Evolutionary conservation across 306 rosid genomes (phyloP).

Genomic region (Cercis canadensis): DNA sequence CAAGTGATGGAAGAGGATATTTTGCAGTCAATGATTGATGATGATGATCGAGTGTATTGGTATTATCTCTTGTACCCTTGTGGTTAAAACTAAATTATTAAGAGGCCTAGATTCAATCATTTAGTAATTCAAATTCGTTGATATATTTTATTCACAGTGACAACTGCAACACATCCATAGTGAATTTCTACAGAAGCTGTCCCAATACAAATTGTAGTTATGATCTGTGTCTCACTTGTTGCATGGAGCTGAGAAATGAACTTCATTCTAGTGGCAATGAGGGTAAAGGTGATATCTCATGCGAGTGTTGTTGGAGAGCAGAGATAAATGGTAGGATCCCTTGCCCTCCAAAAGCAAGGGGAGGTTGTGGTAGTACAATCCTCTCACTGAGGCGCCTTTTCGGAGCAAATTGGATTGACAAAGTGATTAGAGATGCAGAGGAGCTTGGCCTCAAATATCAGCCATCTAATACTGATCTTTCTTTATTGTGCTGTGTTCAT

Average conservation of each 20-base stretch:
- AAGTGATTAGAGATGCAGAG: constrained; percentile 49
- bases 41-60: constrained; percentile 76
- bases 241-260: constrained; percentile 57
- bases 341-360: constrained; percentile 62
- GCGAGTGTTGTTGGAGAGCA: constrained; percentile 49
- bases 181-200: constrained; percentile 75
- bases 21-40: constrained; percentile 49
- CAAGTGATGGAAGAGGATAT: constrained; percentile 55
- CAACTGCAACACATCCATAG: constrained; percentile 76
- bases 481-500: constrained; percentile 44
- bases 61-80: constrained; percentile 40
- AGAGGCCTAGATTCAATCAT: background rate
- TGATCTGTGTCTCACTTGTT: constrained; percentile 73
- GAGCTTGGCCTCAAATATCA: constrained; percentile 51
- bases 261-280: constrained; percentile 38
- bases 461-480: constrained; percentile 49
- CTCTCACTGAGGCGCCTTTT: constrained; percentile 57
- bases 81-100: background rate
- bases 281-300: constrained; percentile 29
- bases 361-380: constrained; percentile 58
- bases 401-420: constrained; percentile 58
- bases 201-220: constrained; percentile 59
- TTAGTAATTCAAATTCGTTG: constrained; percentile 23
- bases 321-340: constrained; percentile 56
- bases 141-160: constrained; percentile 54